A percentile compares a stretch with the other conserved stretches of the same genome.
phyloP scores from a whole-genome alignment of 768 basidiomycete species.

The Hydnomerulius pinastri region DNA sequence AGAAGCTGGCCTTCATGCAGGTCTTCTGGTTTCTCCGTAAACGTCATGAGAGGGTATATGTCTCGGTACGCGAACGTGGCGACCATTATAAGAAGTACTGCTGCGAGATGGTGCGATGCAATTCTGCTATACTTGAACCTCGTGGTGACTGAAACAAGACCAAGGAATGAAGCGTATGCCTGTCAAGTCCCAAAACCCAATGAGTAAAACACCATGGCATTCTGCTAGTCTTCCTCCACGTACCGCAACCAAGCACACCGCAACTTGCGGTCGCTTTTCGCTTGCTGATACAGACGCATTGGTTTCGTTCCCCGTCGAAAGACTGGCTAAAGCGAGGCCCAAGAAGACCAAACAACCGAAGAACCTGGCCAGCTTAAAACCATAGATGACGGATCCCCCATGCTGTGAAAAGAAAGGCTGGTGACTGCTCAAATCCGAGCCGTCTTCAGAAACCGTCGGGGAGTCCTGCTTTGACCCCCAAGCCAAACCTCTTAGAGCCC shows the following conservation, averaged over 20 bases:
- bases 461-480: background rate
- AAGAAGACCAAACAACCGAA: too few species aligned
- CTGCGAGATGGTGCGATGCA: constrained; percentile 42
- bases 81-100: constrained; percentile 49
- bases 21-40: constrained; percentile 50
- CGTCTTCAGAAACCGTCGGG: background rate
- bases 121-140: constrained; percentile 37
- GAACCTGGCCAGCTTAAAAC: too few species aligned
- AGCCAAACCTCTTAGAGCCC: background rate
- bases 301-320: background rate
- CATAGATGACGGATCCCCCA: constrained; percentile 23
- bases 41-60: constrained; percentile 60
- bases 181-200: constrained; percentile 24
- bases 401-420: constrained; percentile 11
- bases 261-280: constrained; percentile 7
- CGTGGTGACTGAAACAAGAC: constrained; percentile 37
- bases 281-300: background rate
- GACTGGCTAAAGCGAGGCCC: constrained; percentile 12
- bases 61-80: constrained; percentile 57
- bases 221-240: background rate
- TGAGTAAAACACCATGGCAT: background rate
- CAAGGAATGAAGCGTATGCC: constrained; percentile 44
- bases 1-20: constrained; percentile 45
- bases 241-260: constrained; percentile 12
- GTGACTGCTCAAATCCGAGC: background rate